Base-by-base conservation (phyloP, 192 early-diverging fungal species). In the Rhizophagus prolifer region DNA sequence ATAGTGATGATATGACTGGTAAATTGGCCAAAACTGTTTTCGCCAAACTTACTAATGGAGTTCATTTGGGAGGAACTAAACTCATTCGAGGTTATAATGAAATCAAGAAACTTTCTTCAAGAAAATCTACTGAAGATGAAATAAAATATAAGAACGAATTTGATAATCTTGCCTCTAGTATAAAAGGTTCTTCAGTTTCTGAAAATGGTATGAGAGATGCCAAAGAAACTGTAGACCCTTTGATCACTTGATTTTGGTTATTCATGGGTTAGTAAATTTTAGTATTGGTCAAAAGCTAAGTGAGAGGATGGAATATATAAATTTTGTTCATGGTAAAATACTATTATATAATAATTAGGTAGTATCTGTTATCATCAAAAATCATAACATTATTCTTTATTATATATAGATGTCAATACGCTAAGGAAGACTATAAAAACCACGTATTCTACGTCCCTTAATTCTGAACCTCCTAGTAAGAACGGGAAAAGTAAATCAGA, bases 241-340 rank as follows among this genome's bases (percentile, higher is more conserved):
- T 66, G 86, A 94, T 75, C 95, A 96, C 79, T 75, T 96, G 12
- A 81, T 96, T 9, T 84, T 96, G 70, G 94, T 92, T 12, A 89
- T 96, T 80, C 95, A 96, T 73, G 95, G 94, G 82, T 84, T 73
- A 41, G 68, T 31, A 58, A 54, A 44, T 58, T 74, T 28, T 69
- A 88, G 88, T 0, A 90, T 95, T 66, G 94, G 94, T 25, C 94
- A 95, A 77, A 95, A 94, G 74, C 82, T 95, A 16, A 85, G 90
- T 30, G 93, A 94, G 67, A 79, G 86, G 31, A 84, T 94, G 72
- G 86, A 89, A 44, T 86, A 85, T 1, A 88, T 95, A 73, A 89
- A 90, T 34, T 90, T 90, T 81, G 81, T 90, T 14, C 84, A 88
- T 76, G 84, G 84, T 85, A 81, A 68, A 28, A 25, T 31, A 16